Evolutionary conservation across 352 stramenopile species (phyloP).

Genomic region (Blastocystis sp.): DNA sequence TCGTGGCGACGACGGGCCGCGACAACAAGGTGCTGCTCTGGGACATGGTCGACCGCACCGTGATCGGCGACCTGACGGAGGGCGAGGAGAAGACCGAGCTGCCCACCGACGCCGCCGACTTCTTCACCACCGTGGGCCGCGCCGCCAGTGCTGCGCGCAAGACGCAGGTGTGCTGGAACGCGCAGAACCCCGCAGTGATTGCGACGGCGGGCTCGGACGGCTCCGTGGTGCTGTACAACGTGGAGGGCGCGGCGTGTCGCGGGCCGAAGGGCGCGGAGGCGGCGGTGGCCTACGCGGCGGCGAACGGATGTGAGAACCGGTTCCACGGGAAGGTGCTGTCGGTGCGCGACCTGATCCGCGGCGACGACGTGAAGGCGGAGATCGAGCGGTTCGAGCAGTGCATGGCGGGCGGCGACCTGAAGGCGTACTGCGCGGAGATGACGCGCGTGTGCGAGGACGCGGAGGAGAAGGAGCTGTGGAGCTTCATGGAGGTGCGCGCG

Average conservation of each 20-base stretch:
- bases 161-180: constrained; percentile 47
- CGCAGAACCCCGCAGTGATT: constrained; percentile 75
- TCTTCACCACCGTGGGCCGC: constrained; percentile 52
- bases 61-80: constrained; percentile 86
- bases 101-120: constrained; percentile 16
- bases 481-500: constrained; percentile 82
- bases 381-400: constrained; percentile 85
- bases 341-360: constrained; percentile 79
- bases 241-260: neutral
- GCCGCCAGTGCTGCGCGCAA: constrained; percentile 1
- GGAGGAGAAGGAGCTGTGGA: constrained; percentile 81
- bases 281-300: constrained; percentile 15
- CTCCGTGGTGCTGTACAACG: neutral
- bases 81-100: constrained; percentile 56
- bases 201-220: constrained; percentile 75
- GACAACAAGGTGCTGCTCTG: constrained; percentile 96
- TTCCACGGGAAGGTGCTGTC: constrained; percentile 78
- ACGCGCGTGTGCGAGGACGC: constrained; percentile 75
- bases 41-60: constrained; percentile 88
- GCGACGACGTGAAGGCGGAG: constrained; percentile 79
- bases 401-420: constrained; percentile 84
- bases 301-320: constrained; percentile 92
- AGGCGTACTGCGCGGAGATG: constrained; percentile 86
- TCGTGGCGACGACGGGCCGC: constrained; percentile 88
- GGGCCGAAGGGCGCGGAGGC: constrained; percentile 73